Evolutionary conservation across 2,329 filamentous ascomycete species (phyloP).

Genomic region (Nigrograna mackinnonii): DNA sequence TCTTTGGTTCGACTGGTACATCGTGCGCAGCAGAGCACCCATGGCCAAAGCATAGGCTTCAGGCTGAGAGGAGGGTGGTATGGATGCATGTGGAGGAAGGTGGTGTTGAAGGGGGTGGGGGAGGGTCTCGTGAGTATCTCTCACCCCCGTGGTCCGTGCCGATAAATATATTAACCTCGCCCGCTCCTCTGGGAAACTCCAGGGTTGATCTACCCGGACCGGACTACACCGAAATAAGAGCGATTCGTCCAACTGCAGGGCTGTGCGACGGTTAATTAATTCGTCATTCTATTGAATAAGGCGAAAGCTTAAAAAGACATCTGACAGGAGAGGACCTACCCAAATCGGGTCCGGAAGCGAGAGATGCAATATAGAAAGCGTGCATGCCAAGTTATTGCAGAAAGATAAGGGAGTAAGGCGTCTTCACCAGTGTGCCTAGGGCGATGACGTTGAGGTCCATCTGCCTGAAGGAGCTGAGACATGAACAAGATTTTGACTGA

Average conservation of each 20-base stretch:
- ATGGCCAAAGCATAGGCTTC: too few relatives aligned
- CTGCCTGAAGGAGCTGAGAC: too few relatives aligned
- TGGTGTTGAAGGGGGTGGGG: constrained; percentile 15
- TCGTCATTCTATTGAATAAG: constrained; percentile 19
- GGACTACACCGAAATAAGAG: constrained; percentile 5
- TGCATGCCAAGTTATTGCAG: constrained; percentile 22
- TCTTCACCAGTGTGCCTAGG: too few relatives aligned
- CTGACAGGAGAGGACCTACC: constrained; percentile 17
- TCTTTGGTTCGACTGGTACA: too few relatives aligned
- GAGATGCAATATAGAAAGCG: constrained; percentile 3
- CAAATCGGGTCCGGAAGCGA: constrained; percentile 11
- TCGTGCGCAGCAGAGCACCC: too few relatives aligned
- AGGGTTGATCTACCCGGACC: constrained; percentile 10
- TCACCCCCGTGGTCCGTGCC: constrained; percentile 17
- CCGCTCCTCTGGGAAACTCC: constrained; percentile 13
- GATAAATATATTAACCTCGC: constrained; percentile 24
- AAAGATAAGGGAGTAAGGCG: constrained; percentile 20
- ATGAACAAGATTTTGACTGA: too few relatives aligned
- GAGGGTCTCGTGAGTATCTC: constrained; percentile 17
- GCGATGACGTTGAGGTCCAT: too few relatives aligned
- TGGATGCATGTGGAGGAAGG: constrained; percentile 12
- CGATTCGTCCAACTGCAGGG: constrained; percentile 12
- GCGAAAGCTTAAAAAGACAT: constrained; percentile 19
- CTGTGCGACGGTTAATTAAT: constrained; percentile 18
- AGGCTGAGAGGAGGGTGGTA: constrained; percentile 2